A percentile compares a stretch with the other conserved stretches of the same genome.
Conservation (phyloP, 2,329 filamentous ascomycete species). For the Sphaerulina vaccinii region DNA sequence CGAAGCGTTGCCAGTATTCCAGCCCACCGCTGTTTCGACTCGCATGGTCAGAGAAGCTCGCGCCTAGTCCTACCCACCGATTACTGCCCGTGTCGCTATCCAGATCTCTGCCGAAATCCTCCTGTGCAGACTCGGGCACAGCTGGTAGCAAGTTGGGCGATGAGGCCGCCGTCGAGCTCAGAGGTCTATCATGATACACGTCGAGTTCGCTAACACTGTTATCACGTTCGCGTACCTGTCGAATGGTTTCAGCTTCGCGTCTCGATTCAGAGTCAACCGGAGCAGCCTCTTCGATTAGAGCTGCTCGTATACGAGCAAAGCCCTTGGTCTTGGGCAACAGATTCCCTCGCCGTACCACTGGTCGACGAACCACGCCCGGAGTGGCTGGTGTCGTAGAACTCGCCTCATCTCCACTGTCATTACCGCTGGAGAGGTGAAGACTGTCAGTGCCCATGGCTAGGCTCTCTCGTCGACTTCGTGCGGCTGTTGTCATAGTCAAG, state of each 20-base stretch:
- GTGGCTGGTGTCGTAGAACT: slow-evolving; percentile 52
- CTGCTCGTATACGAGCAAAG: slow-evolving; percentile 88
- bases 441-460: slow-evolving; percentile 89
- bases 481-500: slow-evolving; percentile 37
- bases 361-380: slow-evolving; percentile 74
- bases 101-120: slow-evolving; percentile 68
- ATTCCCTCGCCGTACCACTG: slow-evolving; percentile 84
- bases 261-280: slow-evolving; percentile 86
- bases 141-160: slow-evolving; percentile 66
- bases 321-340: slow-evolving; percentile 93
- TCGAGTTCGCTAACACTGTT: slow-evolving; percentile 43
- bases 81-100: slow-evolving; percentile 22
- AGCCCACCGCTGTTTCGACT: slow-evolving; percentile 69
- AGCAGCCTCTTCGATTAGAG: slow-evolving; percentile 80
- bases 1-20: slow-evolving; percentile 78
- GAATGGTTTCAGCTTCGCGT: slow-evolving; percentile 91
- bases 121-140: slow-evolving; percentile 58
- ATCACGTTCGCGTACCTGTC: slow-evolving; percentile 90
- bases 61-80: slow-evolving; percentile 50
- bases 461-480: slow-evolving; percentile 69
- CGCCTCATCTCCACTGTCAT: slow-evolving; percentile 72
- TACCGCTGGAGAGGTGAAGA: slow-evolving; percentile 74
- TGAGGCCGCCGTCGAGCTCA: slow-evolving; percentile 60
- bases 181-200: slow-evolving; percentile 39
- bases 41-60: slow-evolving; percentile 72